Base-by-base conservation (phyloP, 805 yeast genomes). In the Candida insectorum region DNA sequence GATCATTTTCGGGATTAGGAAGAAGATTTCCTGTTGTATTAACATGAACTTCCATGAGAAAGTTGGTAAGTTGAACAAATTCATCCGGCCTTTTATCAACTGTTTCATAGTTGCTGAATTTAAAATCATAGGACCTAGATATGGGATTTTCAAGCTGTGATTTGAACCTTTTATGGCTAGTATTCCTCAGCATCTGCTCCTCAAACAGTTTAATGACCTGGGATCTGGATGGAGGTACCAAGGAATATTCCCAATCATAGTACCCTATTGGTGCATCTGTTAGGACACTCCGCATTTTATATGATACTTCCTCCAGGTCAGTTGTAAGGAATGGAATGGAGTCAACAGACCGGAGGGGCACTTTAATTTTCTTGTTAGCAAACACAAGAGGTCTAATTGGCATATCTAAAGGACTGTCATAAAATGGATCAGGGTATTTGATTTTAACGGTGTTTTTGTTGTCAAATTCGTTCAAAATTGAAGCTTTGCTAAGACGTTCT, bases 1-100 rank as follows among this genome's bases (percentile, higher is more conserved):
- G 62, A 54, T 91, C 95, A 1, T 43, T 26, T 3, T 46, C 36
- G 0, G 96, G 94, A 47, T 87, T 82, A 0, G 97, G 91, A 6
- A 49, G 35, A 8, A 63, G 53, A 6, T 58, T 63, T 0, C 56
- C 69, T n/a, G 76, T 52, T 0, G 82, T 72, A 27, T 71, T 71
- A 0, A 74, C 78, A 54, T 81, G 89, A 0, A 86, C 51, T 48
- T 91, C 97, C 34, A 86, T 42, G 5, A 73, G 62, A 21, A 88
- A 56, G n/a, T 77, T 65, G 0, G 81, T 67, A 48, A 88, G 48
- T 16, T 70, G 60, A 30, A 65, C 67, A 39, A 63, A 73, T 36
- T 49, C 65, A 42, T 51, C 65, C 4, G 67, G 67, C 34, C 49
- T 56, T 44, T 62, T 54, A 25, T 48, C 52, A 23, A 56, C 62